Evolutionary conservation across 2,329 filamentous ascomycete genomes (phyloP), one percentile per base, ranked within the genome.

Genomic region (Macroventuria anomochaeta): DNA sequence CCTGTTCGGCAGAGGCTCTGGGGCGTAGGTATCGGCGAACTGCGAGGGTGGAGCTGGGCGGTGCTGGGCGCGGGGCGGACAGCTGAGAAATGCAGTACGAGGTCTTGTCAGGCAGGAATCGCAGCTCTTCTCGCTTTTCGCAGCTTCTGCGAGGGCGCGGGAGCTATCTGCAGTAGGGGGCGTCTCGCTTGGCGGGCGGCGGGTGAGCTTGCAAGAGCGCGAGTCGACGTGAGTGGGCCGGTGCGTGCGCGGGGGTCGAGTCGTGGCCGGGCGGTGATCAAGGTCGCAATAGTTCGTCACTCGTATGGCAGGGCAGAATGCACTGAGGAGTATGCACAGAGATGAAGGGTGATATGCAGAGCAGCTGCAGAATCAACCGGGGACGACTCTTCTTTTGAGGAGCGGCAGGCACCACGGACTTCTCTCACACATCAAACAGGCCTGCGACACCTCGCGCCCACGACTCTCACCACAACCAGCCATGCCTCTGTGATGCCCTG

Each of bases 141-240:
- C 49, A 62, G 68, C 59, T 63, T 48, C 36, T 44, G 44, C 50
- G 39, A 43, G 39, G 50, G 44, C 54, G 54, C 62, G 61, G 61
- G 55, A 67, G 67, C 63, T 66, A 54, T 67, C 63, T 71, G 69
- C 67, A 69, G 69, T 60, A 64, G 64, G 69, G 63, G 48, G 67
- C 61, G 63, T 31, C 65, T 69, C 58, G 69, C 70, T 72, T 72
- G 71, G 69, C 69, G 46, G n/a, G 43, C 43, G 55, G 62, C 64
- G 64, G 47, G 40, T 50, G 46, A 49, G 46, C 46, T 49, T 49
- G 68, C 62, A 58, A 64, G 61, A 55, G 61, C 57, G 53, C 59
- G 63, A 61, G 61, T 60, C 61, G 60, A 55, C 29, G 23, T 41
- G 23, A 18, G 31, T 23, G 25, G 44, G 32, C 41, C 57, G 38